These are phyloP conservation scores for Boechera stricta DNA, from an alignment of 345 rosid species.

Conservation along the genomic window DNA sequence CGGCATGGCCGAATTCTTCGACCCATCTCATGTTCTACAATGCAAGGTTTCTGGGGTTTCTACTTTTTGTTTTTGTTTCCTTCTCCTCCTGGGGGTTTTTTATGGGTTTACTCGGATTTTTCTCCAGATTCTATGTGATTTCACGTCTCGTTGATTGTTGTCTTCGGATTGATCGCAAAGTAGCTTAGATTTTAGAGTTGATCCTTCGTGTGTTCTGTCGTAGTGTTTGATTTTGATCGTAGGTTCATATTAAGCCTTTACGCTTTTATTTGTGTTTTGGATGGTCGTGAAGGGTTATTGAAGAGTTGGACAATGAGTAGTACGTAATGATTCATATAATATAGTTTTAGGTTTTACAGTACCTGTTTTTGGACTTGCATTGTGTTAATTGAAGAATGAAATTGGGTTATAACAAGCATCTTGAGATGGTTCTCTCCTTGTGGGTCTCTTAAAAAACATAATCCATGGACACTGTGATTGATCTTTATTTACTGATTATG, in stretches of 20 bases:
- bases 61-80: background rate
- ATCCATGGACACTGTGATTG: background rate
- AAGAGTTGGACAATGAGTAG: constrained; percentile 19
- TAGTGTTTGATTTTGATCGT: constrained; percentile 6
- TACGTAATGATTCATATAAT: background rate
- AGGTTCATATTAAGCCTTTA: constrained; percentile 9
- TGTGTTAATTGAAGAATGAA: constrained; percentile 20
- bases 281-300: background rate
- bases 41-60: constrained; percentile 61
- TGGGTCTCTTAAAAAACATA: background rate
- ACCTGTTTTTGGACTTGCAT: constrained; percentile 27
- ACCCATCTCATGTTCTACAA: constrained; percentile 69
- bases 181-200: constrained; percentile 14
- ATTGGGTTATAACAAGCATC: constrained; percentile 7
- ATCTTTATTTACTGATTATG: constrained; percentile 6
- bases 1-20: constrained; percentile 95
- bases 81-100: constrained; percentile 14
- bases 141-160: constrained; percentile 6
- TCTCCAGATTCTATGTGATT: constrained; percentile 14
- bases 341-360: constrained; percentile 16
- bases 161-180: background rate
- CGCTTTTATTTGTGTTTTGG: background rate
- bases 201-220: constrained; percentile 11
- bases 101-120: constrained; percentile 27
- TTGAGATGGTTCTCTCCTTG: constrained; percentile 13